Evolutionary conservation across 768 basidiomycete genomes (phyloP), one percentile per base, ranked within the genome.

Genomic region (Inosperma sp.): DNA sequence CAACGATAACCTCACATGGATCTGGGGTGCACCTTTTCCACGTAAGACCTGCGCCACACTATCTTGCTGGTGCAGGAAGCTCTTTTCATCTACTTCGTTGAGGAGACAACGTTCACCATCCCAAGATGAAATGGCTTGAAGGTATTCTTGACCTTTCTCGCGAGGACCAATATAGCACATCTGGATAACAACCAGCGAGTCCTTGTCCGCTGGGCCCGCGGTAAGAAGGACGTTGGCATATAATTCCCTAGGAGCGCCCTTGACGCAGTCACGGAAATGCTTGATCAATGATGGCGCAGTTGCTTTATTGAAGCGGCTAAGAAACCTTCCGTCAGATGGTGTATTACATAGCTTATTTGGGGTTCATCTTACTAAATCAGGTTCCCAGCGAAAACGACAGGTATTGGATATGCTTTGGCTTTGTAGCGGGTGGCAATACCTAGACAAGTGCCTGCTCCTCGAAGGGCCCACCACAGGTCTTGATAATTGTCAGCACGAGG

Each of bases 251-350:
- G 92, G 90, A 10, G 89, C 88, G 33, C 83, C 82, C 62, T 94
- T 94, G 71, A 94, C 79, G 61, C 91, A 93, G 65, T 96, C 93
- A 21, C 93, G 83, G 71, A 93, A 91, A 68, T 95, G 93, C 56
- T 84, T 86, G 63, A 96, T 82, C 37, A 95, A 79, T 4, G 88
- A 91, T 3, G 90, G 84, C 0, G 93, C 86, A 0, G 91, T 94
- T n/a, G 83, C 79, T 41, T 77, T 80, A 65, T 90, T 83, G 71
- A 95, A 96, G 30, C 89, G 87, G 66, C 92, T 94, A 60, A 6
- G 54, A 43, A 56, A 50, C 34, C 19, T 31, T 56, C 29, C 57
- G 58, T 16, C 9, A 25, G 25, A n/a, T n/a, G n/a, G n/a, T n/a
- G n/a, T n/a, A n/a, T n/a, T n/a, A n/a, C n/a, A n/a, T n/a, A n/a